These are phyloP conservation scores for Panaeolus cyanescens DNA, from an alignment of 768 basidiomycete genomes.

Conservation along the genomic window DNA sequence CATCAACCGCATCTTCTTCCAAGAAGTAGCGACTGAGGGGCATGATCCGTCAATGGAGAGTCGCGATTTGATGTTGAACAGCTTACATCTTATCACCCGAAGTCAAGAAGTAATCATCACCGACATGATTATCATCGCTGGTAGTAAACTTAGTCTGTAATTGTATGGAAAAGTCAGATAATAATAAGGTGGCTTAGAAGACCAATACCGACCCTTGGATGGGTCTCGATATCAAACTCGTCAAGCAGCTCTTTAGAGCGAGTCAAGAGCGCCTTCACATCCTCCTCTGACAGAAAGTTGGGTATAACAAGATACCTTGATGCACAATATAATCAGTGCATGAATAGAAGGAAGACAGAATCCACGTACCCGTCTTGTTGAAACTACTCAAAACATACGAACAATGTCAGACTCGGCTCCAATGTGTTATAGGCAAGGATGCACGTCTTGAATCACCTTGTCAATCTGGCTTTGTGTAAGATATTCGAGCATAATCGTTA, in stretches of 20 bases:
- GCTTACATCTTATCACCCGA: slow-evolving; percentile 88
- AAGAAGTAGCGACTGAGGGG: slow-evolving; percentile 75
- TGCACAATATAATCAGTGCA: slow-evolving; percentile 3
- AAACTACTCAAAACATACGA: slow-evolving; percentile 20
- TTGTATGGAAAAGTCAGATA: neutral
- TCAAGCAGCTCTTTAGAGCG: slow-evolving; percentile 77
- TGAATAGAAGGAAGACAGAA: slow-evolving; percentile 9
- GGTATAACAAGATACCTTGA: slow-evolving; percentile 79
- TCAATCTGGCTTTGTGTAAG: slow-evolving; percentile 59
- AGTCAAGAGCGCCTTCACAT: slow-evolving; percentile 60
- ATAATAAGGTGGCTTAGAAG: neutral
- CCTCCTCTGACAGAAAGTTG: slow-evolving; percentile 62
- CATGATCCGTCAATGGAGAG: no score
- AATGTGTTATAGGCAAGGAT: neutral
- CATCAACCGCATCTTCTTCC: slow-evolving; percentile 82
- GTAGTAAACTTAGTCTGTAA: slow-evolving; percentile 89
- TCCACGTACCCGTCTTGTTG: slow-evolving; percentile 29
- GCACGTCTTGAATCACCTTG: slow-evolving; percentile 41
- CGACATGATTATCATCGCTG: slow-evolving; percentile 72
- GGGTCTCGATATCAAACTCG: slow-evolving; percentile 75
- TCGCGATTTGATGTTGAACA: neutral
- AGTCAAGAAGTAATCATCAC: slow-evolving; percentile 90
- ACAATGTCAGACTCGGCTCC: slow-evolving; percentile 1
- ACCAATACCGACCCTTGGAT: slow-evolving; percentile 66
- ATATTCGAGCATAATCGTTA: slow-evolving; percentile 39